Evolutionary conservation across 2,329 filamentous ascomycete species (phyloP).

Genomic region (Aspergillus viridinutans): DNA sequence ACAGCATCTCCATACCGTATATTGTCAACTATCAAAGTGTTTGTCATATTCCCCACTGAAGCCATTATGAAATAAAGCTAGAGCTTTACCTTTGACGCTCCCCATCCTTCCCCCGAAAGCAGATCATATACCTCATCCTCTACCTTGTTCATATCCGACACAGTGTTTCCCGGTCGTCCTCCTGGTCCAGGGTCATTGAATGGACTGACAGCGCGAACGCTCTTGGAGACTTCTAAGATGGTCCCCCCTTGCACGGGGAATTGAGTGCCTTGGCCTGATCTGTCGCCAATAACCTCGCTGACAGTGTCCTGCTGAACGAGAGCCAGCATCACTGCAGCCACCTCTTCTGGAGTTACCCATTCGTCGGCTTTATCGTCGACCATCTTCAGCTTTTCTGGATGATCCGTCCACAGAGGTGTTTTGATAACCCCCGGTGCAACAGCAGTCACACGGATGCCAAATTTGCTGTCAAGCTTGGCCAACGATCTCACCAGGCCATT

Average conservation of each 20-base stretch:
- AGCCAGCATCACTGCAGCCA: slow-evolving; percentile 55
- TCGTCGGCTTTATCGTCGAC: slow-evolving; percentile 46
- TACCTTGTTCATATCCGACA: slow-evolving; percentile 38
- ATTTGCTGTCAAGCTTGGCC: slow-evolving; percentile 43
- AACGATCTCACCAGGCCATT: slow-evolving; percentile 49
- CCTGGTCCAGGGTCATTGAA: slow-evolving; percentile 54
- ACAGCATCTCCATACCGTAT: background rate
- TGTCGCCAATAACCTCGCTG: slow-evolving; percentile 32
- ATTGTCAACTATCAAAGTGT: background rate
- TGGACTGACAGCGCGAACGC: slow-evolving; percentile 48
- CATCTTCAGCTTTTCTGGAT: slow-evolving; percentile 56
- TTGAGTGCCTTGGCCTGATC: slow-evolving; percentile 23
- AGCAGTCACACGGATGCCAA: slow-evolving; percentile 56
- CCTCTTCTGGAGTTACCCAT: slow-evolving; percentile 60
- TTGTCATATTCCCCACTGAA: background rate
- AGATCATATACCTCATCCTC: slow-evolving; percentile 49
- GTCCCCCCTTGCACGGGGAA: slow-evolving; percentile 45
- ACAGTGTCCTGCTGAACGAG: slow-evolving; percentile 49
- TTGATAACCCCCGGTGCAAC: slow-evolving; percentile 59
- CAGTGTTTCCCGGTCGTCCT: slow-evolving; percentile 44
- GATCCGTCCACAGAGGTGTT: slow-evolving; percentile 59
- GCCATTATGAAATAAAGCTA: slow-evolving; percentile 8
- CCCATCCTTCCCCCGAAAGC: slow-evolving; percentile 49
- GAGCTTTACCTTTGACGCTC: slow-evolving; percentile 26
- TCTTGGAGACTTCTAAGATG: slow-evolving; percentile 55